Conservation (phyloP, 306 rosid genomes). For the Cicer judaicum region DNA sequence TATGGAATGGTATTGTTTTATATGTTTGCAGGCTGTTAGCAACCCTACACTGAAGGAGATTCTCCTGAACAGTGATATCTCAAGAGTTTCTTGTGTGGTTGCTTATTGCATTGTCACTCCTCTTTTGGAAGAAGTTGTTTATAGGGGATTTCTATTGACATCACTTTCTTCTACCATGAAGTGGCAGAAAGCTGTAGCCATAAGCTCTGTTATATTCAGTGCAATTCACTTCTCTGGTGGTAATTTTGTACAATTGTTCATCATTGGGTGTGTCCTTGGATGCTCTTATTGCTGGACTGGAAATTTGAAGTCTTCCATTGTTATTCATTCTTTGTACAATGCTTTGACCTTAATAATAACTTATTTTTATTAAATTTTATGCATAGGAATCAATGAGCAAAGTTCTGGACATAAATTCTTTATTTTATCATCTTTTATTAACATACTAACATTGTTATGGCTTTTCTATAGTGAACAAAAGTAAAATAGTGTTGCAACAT, state of each 20-base stretch:
- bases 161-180: slow-evolving; percentile 67
- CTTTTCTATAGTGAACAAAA: too few relatives aligned
- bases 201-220: slow-evolving; percentile 75
- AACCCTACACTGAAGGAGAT: slow-evolving; percentile 69
- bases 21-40: slow-evolving; percentile 61
- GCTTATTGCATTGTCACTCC: slow-evolving; percentile 74
- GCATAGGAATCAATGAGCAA: slow-evolving; percentile 2
- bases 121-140: slow-evolving; percentile 74
- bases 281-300: slow-evolving; percentile 80
- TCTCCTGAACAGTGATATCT: slow-evolving; percentile 56
- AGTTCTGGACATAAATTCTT: background rate
- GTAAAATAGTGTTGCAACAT: too few relatives aligned
- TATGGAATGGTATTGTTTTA: slow-evolving; percentile 14
- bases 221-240: slow-evolving; percentile 78
- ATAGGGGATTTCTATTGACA: slow-evolving; percentile 76
- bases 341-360: slow-evolving; percentile 63
- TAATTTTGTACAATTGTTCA: slow-evolving; percentile 68
- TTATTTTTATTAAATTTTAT: slow-evolving; percentile 47
- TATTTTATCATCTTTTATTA: too few relatives aligned
- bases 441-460: too few relatives aligned
- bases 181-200: slow-evolving; percentile 72
- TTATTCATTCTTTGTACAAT: slow-evolving; percentile 80
- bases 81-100: slow-evolving; percentile 61
- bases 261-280: slow-evolving; percentile 80
- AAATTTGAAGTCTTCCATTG: slow-evolving; percentile 63